Conservation (phyloP, 1,284 basidiomycete species). For the Earliella scabrosa region DNA sequence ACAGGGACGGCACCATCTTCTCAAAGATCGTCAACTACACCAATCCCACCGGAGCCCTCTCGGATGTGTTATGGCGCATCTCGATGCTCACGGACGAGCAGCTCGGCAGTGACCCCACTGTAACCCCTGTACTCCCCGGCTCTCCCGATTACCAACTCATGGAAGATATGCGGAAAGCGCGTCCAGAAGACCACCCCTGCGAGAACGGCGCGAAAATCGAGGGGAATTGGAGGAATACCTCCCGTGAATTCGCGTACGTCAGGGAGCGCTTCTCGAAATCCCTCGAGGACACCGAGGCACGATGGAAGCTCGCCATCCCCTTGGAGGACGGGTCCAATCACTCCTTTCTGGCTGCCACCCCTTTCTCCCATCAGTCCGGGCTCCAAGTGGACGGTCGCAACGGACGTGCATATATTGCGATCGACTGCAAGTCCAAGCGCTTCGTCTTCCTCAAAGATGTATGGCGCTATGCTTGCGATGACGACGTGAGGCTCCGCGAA, state of each 20-base stretch:
- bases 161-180: neutral
- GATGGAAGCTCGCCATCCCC: conserved; percentile 1
- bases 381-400: neutral
- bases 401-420: conserved; percentile 4
- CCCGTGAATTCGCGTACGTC: neutral
- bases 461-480: neutral
- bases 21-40: neutral
- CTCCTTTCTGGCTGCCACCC: conserved; percentile 3
- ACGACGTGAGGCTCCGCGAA: neutral
- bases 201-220: neutral
- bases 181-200: neutral
- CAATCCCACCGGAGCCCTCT: neutral
- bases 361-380: neutral
- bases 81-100: conserved; percentile 4
- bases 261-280: neutral
- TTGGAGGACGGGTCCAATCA: neutral
- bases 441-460: conserved; percentile 13
- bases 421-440: neutral
- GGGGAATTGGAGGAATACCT: neutral
- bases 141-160: conserved; percentile 7
- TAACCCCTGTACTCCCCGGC: neutral
- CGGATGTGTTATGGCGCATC: conserved; percentile 3
- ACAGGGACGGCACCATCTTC: neutral
- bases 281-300: neutral
- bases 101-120: conserved; percentile 10